A percentile compares a stretch with the other conserved stretches of the same genome.
Conservation (phyloP, 2,329 filamentous ascomycete genomes). For the Calonectria naviculata region DNA sequence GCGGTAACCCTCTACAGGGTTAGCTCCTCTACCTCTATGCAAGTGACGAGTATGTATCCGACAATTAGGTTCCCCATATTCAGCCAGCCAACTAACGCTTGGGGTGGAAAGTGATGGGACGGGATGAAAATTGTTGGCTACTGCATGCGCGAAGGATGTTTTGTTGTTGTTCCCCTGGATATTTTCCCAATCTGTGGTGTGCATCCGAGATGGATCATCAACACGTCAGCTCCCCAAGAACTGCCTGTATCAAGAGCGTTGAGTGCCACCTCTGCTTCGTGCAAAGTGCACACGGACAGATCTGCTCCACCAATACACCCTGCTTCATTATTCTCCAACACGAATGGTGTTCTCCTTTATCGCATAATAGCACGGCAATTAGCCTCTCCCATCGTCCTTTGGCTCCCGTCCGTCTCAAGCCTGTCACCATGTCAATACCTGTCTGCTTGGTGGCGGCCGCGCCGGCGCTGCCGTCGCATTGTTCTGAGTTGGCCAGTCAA, state of each 20-base stretch:
- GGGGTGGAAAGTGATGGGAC: background rate
- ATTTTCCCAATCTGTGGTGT: constrained; percentile 7
- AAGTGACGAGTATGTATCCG: constrained; percentile 6
- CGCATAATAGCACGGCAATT: background rate
- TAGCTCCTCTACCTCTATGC: background rate
- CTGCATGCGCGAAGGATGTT: constrained; percentile 8
- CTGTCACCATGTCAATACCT: background rate
- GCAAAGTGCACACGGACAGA: constrained; percentile 14
- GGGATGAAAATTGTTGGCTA: constrained; percentile 4
- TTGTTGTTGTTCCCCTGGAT: background rate
- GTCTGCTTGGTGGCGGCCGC: constrained; percentile 18
- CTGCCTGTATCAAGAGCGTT: constrained; percentile 1
- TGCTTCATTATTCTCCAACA: constrained; percentile 1
- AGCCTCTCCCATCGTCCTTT: background rate
- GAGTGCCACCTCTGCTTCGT: constrained; percentile 5
- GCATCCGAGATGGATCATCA: constrained; percentile 9
- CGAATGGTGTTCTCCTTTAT: background rate
- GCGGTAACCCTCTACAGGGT: constrained; percentile 1
- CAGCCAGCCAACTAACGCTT: background rate
- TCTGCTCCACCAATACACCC: constrained; percentile 11
- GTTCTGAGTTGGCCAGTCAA: constrained; percentile 7
- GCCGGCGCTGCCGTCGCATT: background rate
- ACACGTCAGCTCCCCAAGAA: constrained; percentile 16
- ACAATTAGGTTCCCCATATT: constrained; percentile 2
- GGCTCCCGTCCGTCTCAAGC: background rate